A percentile compares a stretch with the other conserved stretches of the same genome.
phyloP scores from a whole-genome alignment of 2,329 filamentous ascomycete species.

The Microcyclosporella mali region DNA sequence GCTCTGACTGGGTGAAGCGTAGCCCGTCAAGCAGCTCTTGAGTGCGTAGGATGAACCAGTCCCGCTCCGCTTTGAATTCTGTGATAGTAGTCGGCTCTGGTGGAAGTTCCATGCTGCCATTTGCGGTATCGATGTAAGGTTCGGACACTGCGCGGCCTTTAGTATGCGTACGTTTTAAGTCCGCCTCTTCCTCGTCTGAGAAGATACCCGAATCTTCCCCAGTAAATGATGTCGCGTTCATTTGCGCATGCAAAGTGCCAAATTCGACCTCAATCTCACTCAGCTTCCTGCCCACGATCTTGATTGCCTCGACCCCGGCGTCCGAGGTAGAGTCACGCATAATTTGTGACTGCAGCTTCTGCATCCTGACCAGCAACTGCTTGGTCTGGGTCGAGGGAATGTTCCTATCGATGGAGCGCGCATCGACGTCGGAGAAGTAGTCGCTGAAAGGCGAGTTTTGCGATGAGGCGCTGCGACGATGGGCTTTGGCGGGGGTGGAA shows the following conservation, averaged over 20 bases:
- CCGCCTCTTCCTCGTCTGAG: constrained; percentile 22
- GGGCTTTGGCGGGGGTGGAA: constrained; percentile 21
- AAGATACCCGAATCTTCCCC: constrained; percentile 28
- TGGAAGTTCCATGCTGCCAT: constrained; percentile 2
- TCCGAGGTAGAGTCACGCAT: constrained; percentile 25
- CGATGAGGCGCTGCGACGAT: constrained; percentile 18
- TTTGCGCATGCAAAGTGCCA: constrained; percentile 24
- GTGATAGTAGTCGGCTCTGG: constrained; percentile 10
- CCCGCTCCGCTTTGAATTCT: constrained; percentile 20
- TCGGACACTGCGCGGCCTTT: constrained; percentile 12
- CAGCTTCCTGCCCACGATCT: constrained; percentile 26
- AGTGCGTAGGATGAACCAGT: constrained; percentile 25
- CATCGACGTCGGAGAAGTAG: constrained; percentile 37
- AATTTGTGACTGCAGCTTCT: constrained; percentile 32
- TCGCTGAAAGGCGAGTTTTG: constrained; percentile 37
- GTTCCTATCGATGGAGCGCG: constrained; percentile 22
- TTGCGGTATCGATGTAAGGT: constrained; percentile 10
- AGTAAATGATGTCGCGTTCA: constrained; percentile 16
- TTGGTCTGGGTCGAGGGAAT: constrained; percentile 25
- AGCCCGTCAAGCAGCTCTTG: constrained; percentile 28
- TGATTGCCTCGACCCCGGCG: constrained; percentile 16
- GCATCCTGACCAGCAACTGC: constrained; percentile 34
- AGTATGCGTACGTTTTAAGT: constrained; percentile 5
- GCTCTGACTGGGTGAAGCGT: constrained; percentile 26
- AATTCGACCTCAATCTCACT: constrained; percentile 30